Percentiles rank a stretch among this genome's conserved stretches.
phyloP scores from a whole-genome alignment of 495 filamentous ascomycete genomes.

The Tuber brumale region DNA sequence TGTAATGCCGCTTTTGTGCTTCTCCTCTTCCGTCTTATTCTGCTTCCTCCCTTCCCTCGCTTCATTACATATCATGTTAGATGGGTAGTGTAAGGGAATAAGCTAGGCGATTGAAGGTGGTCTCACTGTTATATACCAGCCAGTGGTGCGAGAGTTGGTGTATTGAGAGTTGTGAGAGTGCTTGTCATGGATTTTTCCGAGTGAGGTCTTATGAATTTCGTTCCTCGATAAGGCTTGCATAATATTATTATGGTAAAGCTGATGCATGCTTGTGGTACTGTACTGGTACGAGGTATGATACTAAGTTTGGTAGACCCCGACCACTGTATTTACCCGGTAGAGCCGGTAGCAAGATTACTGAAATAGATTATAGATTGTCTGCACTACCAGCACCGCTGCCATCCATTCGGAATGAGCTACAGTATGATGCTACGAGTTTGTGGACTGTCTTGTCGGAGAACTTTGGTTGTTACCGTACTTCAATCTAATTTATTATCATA shows the following conservation, averaged over 20 bases:
- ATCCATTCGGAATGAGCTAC: neutral
- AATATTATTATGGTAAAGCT: neutral
- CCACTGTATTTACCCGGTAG: neutral
- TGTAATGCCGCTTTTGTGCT: neutral
- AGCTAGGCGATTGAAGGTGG: neutral
- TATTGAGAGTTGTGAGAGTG: neutral
- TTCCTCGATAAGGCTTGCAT: neutral
- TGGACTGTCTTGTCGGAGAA: neutral
- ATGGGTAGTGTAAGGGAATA: neutral
- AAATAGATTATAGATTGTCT: neutral
- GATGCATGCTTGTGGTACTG: neutral
- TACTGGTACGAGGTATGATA: too few species aligned
- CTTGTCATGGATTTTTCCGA: neutral
- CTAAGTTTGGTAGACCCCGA: neutral
- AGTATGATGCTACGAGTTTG: neutral
- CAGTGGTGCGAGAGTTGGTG: neutral
- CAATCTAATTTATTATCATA: too few species aligned
- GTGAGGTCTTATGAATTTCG: neutral
- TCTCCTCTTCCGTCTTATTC: neutral
- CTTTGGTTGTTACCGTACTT: neutral
- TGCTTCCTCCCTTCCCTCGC: neutral
- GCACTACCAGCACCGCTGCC: neutral
- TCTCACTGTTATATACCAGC: neutral
- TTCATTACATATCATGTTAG: constrained; percentile 1
- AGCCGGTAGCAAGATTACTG: neutral